A percentile compares a stretch with the other conserved stretches of the same genome.
phyloP scores from a whole-genome alignment of 1,139 yeast species.

The Geotrichum citri-aurantii region DNA sequence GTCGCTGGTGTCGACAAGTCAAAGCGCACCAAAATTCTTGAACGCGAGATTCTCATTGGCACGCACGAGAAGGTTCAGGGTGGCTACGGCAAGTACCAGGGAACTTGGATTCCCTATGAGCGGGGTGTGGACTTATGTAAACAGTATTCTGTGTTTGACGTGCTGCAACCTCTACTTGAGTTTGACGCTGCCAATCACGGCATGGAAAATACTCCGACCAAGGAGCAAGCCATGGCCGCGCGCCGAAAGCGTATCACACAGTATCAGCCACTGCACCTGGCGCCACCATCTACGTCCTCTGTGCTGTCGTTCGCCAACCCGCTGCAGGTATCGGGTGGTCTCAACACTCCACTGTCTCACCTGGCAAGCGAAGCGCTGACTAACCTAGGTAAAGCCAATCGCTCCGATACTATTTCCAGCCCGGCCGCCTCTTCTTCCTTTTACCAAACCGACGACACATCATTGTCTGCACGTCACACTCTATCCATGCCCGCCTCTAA shows the following conservation, averaged over 20 bases:
- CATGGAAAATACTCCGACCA: slow-evolving; percentile 56
- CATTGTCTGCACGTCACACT: slow-evolving; percentile 7
- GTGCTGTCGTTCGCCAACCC: slow-evolving; percentile 15
- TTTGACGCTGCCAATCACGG: slow-evolving; percentile 52
- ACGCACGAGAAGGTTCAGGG: slow-evolving; percentile 91
- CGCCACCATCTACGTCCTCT: slow-evolving; percentile 15
- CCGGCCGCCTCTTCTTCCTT: slow-evolving; percentile 3
- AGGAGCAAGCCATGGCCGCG: slow-evolving; percentile 43
- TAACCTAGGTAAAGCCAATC: slow-evolving; percentile 9
- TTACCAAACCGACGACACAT: background rate
- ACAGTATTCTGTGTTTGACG: slow-evolving; percentile 59
- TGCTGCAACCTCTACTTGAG: slow-evolving; percentile 56
- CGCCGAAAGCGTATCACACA: slow-evolving; percentile 31
- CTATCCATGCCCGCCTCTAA: slow-evolving; percentile 6
- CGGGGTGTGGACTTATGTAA: slow-evolving; percentile 58
- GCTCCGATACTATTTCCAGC: slow-evolving; percentile 2
- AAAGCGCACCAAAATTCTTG: slow-evolving; percentile 75
- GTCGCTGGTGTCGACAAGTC: slow-evolving; percentile 86
- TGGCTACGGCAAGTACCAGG: slow-evolving; percentile 92
- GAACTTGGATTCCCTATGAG: slow-evolving; percentile 76
- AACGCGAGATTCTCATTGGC: slow-evolving; percentile 81
- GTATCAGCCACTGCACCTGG: slow-evolving; percentile 19
- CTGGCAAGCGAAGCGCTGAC: slow-evolving; percentile 16
- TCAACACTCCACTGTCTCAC: slow-evolving; percentile 15
- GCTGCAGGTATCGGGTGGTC: slow-evolving; percentile 14